Evolutionary conservation across 2,329 filamentous ascomycete genomes (phyloP).

Genomic region (Exophiala alcalophila): DNA sequence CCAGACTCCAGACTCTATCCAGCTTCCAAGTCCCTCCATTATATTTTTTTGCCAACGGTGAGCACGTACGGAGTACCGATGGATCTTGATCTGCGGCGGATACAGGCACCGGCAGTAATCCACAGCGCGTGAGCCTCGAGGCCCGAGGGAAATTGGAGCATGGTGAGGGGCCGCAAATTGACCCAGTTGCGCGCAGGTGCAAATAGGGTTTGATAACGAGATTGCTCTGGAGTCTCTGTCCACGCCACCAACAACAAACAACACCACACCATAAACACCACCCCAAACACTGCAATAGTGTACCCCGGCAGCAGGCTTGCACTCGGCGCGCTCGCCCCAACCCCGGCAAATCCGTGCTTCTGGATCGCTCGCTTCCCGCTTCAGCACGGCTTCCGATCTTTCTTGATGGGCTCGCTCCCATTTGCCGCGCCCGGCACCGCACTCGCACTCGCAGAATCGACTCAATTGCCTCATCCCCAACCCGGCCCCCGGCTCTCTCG

Average conservation of each 20-base stretch:
- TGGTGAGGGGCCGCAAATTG: conserved; percentile 20
- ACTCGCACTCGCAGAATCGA: background rate
- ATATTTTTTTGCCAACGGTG: conserved; percentile 1
- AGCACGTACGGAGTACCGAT: no score
- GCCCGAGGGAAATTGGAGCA: conserved; percentile 20
- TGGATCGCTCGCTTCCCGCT: conserved; percentile 14
- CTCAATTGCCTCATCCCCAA: no score
- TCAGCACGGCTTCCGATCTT: conserved; percentile 1
- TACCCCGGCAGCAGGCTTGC: background rate
- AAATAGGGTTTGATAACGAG: conserved; percentile 28
- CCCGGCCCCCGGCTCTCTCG: background rate
- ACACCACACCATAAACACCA: conserved; percentile 6
- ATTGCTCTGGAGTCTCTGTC: no score
- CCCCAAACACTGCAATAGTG: conserved; percentile 1
- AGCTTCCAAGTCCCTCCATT: conserved; percentile 2
- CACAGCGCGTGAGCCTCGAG: no score
- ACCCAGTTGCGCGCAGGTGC: conserved; percentile 15
- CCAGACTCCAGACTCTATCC: background rate
- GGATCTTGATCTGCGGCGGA: conserved; percentile 5
- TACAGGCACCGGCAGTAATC: no score
- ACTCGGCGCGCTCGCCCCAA: background rate
- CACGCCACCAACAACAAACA: conserved; percentile 19
- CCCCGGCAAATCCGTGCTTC: conserved; percentile 2
- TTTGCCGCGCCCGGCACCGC: conserved; percentile 3
- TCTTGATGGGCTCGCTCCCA: conserved; percentile 12